Evolutionary conservation across 163 green algal species (phyloP), one percentile per base, ranked within the genome.

Genomic region (Prototheca wickerhamii): DNA sequence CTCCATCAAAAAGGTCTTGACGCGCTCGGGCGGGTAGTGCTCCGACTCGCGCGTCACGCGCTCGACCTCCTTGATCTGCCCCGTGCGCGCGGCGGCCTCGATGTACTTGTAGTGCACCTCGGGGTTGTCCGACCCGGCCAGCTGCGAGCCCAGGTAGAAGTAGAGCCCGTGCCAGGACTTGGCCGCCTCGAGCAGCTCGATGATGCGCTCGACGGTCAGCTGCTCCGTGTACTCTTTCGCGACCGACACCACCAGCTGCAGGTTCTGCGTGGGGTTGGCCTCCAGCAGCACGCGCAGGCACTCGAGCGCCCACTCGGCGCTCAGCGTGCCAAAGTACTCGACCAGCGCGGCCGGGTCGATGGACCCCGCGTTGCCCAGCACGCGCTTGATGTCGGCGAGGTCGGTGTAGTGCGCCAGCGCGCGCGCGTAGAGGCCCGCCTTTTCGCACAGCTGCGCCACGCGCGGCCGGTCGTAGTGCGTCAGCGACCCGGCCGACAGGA

Each of bases 91-190:
- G 2, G 93, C 93, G 3, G 93, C 92, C 87, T 98, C 93, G 60
- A 99, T 98, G 86, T 98, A 99, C 82, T 96, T 97, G 81, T 91
- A 96, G 78, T 96, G 87, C 74, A 90, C 71, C 66, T 97, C 89
- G 10, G 89, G 88, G 75, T 95, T 86, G 73, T 96, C 81, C 30
- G 74, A 89, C 74, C 89, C 89, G n/a, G 90, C 87, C 26, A 98
- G 83, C 72, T 89, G 84, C 18, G 76, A 73, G 63, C 91, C 92
- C 49, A 98, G 80, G 80, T 96, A 98, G 76, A 94, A 93, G 82
- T 96, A 98, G 20, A 98, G 79, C 30, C 93, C 93, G 58, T 92
- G 87, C 60, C 91, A 95, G 55, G 70, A 88, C 75, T 95, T 92
- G 82, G 91, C 84, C 15, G 66, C 64, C 75, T 98, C 92, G 43